Percentiles rank a stretch among this genome's conserved stretches.
Conservation (phyloP, 2,329 filamentous ascomycete species). For the Dactylellina sp. region DNA sequence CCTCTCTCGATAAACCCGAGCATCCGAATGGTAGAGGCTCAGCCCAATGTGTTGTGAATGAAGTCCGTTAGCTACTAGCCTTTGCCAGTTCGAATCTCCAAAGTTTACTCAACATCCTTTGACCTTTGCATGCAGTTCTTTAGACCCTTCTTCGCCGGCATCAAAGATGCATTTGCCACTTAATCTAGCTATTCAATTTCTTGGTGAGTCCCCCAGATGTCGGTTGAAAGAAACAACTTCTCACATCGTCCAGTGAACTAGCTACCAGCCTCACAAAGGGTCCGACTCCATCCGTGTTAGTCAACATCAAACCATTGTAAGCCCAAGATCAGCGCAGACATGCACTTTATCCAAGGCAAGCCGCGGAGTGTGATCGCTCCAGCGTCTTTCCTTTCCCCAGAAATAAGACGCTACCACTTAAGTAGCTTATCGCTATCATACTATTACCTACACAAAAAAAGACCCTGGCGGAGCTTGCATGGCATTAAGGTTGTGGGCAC, state of each 20-base stretch:
- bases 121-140: neutral
- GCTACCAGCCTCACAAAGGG: too few species aligned
- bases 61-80: neutral
- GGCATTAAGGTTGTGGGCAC: constrained; percentile 7
- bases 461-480: constrained; percentile 29
- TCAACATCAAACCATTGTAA: constrained; percentile 13
- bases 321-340: constrained; percentile 21
- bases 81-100: neutral
- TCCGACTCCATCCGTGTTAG: neutral
- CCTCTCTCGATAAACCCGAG: constrained; percentile 3
- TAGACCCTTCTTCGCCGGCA: neutral
- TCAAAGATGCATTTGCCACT: neutral
- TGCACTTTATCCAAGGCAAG: constrained; percentile 36
- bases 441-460: constrained; percentile 1
- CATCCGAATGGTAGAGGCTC: constrained; percentile 3
- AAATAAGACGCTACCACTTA: constrained; percentile 2
- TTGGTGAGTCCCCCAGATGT: constrained; percentile 2
- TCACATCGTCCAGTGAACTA: too few species aligned
- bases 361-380: constrained; percentile 11
- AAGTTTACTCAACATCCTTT: too few species aligned
- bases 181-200: neutral
- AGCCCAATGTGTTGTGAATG: constrained; percentile 1
- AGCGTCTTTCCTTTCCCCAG: constrained; percentile 21
- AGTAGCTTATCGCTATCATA: constrained; percentile 39
- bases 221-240: too few species aligned